Conservation (phyloP, 116 monocot genomes). For the Dioscorea cayenensis region DNA sequence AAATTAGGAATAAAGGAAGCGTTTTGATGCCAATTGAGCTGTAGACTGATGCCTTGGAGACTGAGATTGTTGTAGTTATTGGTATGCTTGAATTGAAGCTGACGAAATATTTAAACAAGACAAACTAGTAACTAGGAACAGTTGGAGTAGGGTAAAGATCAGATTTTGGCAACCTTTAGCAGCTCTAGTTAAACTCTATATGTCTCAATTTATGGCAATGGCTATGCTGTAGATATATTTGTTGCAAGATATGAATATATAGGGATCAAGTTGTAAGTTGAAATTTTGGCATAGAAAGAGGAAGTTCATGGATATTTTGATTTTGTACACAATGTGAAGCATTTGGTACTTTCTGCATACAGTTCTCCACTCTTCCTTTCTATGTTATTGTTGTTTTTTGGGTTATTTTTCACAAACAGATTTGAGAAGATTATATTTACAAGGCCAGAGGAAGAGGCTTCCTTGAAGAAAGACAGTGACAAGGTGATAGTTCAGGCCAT, state of each 20-base stretch:
- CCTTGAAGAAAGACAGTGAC: conserved; percentile 29
- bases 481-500: conserved; percentile 58
- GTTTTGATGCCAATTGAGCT: neutral
- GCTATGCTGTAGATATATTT: too few relatives aligned
- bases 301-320: too few relatives aligned
- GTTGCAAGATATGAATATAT: neutral
- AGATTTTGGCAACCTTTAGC: neutral
- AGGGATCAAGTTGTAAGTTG: too few relatives aligned
- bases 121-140: too few relatives aligned
- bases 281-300: too few relatives aligned
- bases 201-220: neutral
- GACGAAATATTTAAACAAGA: too few relatives aligned
- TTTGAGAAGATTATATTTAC: conserved; percentile 75
- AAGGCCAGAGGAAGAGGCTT: conserved; percentile 42
- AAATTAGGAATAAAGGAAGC: too few relatives aligned
- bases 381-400: neutral
- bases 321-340: too few relatives aligned
- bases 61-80: too few relatives aligned
- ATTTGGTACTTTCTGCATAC: neutral
- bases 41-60: neutral
- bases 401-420: conserved; percentile 17
- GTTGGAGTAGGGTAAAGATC: neutral
- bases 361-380: neutral
- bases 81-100: too few relatives aligned
- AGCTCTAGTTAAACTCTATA: neutral